Percentiles rank a stretch among this genome's conserved stretches.
Conservation (phyloP, 768 basidiomycete genomes). For the Lactarius trivialis region DNA sequence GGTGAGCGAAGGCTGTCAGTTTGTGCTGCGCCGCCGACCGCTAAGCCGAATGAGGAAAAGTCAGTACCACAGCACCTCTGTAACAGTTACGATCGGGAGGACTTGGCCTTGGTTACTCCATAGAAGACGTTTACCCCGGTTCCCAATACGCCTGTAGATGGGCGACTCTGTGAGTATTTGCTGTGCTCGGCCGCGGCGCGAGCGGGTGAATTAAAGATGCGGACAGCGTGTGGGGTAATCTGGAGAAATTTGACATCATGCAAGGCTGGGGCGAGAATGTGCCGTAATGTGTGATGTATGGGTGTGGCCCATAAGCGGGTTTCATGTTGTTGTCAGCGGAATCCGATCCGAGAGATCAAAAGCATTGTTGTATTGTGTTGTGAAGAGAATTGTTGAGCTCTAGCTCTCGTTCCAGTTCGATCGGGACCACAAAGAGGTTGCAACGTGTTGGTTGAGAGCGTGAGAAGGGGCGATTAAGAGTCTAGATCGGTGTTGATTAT, state of each 20-base stretch:
- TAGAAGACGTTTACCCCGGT: neutral
- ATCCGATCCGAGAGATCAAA: neutral
- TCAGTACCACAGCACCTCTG: neutral
- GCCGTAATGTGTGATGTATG: slow-evolving; percentile 9
- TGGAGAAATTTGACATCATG: slow-evolving; percentile 10
- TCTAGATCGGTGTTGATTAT: too few relatives aligned
- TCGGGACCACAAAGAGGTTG: neutral
- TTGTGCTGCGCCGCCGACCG: neutral
- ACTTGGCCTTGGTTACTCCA: neutral
- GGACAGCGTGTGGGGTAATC: neutral
- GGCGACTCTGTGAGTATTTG: neutral
- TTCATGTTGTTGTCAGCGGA: neutral
- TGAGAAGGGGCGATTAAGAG: neutral
- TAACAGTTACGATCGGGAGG: neutral
- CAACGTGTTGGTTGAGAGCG: neutral
- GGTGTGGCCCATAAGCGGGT: neutral
- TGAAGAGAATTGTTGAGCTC: neutral
- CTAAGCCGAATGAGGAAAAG: slow-evolving; percentile 12
- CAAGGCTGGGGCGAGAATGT: neutral
- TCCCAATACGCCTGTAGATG: neutral
- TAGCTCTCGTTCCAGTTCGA: neutral
- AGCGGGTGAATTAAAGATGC: neutral
- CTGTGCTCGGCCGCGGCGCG: neutral
- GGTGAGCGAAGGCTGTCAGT: neutral
- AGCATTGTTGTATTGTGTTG: neutral